Base-by-base conservation (phyloP, 352 stramenopile genomes). In the Pythium rishiriense region DNA sequence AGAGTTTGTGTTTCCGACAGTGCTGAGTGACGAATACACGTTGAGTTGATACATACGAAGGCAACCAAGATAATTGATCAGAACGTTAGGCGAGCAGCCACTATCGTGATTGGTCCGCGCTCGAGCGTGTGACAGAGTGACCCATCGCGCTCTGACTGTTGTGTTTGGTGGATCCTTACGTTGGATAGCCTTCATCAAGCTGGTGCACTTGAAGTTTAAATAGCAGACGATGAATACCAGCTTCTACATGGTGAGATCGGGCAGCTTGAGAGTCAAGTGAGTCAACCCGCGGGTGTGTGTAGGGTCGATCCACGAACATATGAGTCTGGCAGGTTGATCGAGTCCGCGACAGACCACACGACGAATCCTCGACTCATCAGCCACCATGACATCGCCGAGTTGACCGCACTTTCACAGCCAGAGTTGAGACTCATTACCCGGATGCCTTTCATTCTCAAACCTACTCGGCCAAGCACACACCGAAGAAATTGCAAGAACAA, bases 101-200 rank as follows among this genome's bases (percentile, higher is more conserved):
- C 31, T 37, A 14, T 39, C 33, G 10, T 39, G 45, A 50, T 50
- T 50, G 45, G 45, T 50, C 45, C 31, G 21, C 21, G 45, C 45
- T 28, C 11, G 14, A 31, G 7, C 22, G 12, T 22, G 11, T 15
- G 45, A 50, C 45, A 50, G 21, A 50, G 28, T 22, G 45, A 11
- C 3, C 21, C 2, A 15, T 31, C 43, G 22, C 5, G 6, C 43
- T 28, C 28, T 49, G 25, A 49, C 43, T 4, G 43, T n/a, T n/a
- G n/a, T n/a, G n/a, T 39, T n/a, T n/a, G n/a, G n/a, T n/a, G n/a
- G 17, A 14, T 39, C 33, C 17, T 39, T 39, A 14, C 33, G 9
- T 39, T 39, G 33, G 33, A 39, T 39, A 10, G 33, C 33, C 33
- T 9, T 39, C 33, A 39, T 12, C 1, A 14, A 39, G 33, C n/a